Conservation (phyloP, 208 protist genomes). For the Trypanosoma mega region DNA sequence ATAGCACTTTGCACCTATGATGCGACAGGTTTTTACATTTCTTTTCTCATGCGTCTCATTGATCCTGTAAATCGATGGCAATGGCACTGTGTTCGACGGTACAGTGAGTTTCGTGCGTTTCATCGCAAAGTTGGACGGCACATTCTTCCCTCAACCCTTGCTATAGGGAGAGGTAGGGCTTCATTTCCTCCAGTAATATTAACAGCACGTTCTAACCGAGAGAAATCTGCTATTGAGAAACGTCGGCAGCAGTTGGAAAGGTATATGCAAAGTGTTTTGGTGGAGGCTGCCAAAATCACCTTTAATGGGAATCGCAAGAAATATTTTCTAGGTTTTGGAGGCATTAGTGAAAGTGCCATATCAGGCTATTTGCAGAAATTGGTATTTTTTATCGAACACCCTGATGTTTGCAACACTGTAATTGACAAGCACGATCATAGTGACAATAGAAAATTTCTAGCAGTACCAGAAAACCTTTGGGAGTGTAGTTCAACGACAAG, state of each 20-base stretch:
- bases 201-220: slow-evolving; percentile 3
- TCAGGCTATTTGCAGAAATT: background rate
- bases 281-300: background rate
- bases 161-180: background rate
- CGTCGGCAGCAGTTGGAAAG: background rate
- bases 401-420: background rate
- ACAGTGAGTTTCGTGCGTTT: slow-evolving; percentile 1
- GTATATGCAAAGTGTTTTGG: background rate
- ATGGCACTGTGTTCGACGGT: background rate
- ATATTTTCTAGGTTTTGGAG: background rate
- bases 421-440: background rate
- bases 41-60: background rate
- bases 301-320: background rate
- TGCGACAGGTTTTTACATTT: background rate
- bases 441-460: background rate
- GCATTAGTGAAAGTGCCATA: background rate
- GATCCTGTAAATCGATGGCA: background rate
- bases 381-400: background rate
- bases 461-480: background rate
- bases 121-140: background rate
- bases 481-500: background rate
- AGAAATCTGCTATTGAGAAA: background rate
- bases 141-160: background rate
- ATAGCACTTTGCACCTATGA: background rate
- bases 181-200: slow-evolving; percentile 6